Conservation (phyloP, 2,329 filamentous ascomycete species). For the Golovinomyces cichoracearum region DNA sequence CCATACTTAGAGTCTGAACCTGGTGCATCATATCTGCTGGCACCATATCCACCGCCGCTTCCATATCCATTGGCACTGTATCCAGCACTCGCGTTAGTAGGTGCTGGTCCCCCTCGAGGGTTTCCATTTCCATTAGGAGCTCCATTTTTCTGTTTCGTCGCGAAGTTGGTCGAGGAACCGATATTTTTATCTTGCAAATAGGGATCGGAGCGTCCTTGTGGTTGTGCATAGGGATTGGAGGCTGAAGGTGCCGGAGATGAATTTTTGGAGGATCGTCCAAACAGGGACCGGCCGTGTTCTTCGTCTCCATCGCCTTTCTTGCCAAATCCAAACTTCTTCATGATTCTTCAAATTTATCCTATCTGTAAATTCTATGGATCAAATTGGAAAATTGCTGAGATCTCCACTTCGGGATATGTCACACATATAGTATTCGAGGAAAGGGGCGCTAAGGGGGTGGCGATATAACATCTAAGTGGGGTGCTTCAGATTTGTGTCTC, state of each 20-base stretch:
- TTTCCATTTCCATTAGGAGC: constrained; percentile 11
- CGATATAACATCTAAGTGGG: neutral
- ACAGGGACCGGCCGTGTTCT: too few species aligned
- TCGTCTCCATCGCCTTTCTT: constrained; percentile 28
- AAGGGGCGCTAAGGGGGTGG: neutral
- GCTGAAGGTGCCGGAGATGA: constrained; percentile 17
- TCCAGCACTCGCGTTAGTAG: constrained; percentile 16
- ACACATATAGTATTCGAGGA: neutral
- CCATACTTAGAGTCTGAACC: constrained; percentile 19
- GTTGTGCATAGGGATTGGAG: constrained; percentile 15
- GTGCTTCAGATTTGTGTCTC: neutral
- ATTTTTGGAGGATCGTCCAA: constrained; percentile 23
- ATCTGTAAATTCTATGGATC: neutral
- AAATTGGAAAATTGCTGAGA: neutral
- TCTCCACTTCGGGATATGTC: neutral
- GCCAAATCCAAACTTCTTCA: constrained; percentile 35
- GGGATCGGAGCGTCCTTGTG: constrained; percentile 23
- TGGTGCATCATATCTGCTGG: constrained; percentile 6
- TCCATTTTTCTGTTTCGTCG: constrained; percentile 11
- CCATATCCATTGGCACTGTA: constrained; percentile 29
- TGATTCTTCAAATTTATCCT: constrained; percentile 11
- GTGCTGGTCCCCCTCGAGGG: constrained; percentile 12
- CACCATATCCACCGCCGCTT: constrained; percentile 4
- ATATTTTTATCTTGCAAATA: constrained; percentile 28
- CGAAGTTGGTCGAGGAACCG: constrained; percentile 12